Conservation (phyloP, 2,329 filamentous ascomycete species). For the Colletotrichum zoysiae region DNA sequence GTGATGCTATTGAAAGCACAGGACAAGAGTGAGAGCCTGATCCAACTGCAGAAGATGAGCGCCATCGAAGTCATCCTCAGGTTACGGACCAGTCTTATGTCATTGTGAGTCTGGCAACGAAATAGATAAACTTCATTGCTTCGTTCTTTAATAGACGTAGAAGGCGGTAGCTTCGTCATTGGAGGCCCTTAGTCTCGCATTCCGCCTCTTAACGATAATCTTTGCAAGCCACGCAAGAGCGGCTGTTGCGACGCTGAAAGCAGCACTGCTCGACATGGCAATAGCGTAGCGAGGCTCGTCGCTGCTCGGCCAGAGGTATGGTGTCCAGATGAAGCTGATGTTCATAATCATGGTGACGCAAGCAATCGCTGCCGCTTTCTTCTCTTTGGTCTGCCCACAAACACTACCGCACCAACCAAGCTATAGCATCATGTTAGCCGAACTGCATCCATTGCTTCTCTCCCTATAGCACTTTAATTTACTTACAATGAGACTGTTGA, state of each 20-base stretch:
- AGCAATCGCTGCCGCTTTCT: conserved; percentile 54
- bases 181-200: conserved; percentile 48
- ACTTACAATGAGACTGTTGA: conserved; percentile 52
- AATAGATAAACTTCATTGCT: not conserved
- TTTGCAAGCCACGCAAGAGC: conserved; percentile 54
- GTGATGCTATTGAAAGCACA: not conserved
- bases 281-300: conserved; percentile 56
- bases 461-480: no score
- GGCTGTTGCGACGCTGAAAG: conserved; percentile 54
- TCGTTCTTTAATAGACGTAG: conserved; percentile 45
- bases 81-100: no score
- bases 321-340: conserved; percentile 55
- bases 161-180: conserved; percentile 46
- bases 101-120: not conserved
- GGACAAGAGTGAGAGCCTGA: not conserved
- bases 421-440: not conserved
- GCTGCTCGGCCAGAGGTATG: conserved; percentile 56
- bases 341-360: conserved; percentile 48
- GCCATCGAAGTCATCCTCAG: not conserved
- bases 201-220: conserved; percentile 52
- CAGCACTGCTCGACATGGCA: conserved; percentile 50
- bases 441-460: conserved; percentile 41
- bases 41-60: not conserved
- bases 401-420: conserved; percentile 54
- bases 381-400: conserved; percentile 57